Evolutionary conservation across 345 rosid genomes (phyloP), one percentile per base, ranked within the genome.

Genomic region (Pugionium dolabratum): DNA sequence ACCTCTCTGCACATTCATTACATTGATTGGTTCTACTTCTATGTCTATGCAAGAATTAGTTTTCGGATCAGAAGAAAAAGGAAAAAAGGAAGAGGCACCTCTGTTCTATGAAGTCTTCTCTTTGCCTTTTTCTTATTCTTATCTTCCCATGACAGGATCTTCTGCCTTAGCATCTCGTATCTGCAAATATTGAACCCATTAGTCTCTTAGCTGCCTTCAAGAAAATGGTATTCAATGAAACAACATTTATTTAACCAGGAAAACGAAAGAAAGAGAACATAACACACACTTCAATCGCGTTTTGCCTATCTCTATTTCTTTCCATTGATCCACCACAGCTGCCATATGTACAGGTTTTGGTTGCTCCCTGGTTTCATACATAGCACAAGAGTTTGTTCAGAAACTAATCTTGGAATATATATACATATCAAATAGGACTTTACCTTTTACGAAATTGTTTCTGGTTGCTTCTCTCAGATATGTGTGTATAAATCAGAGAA

Each of bases 131-230:
- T 56, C 75, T 56, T 87, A 75, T 80, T 89, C 62, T 77, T 70
- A 34, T 73, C 72, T 78, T 86, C 95, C 93, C 93, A 87, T 41
- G 69, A 45, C 49, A 44, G n/a, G 50, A 87, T 89, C 59, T 81
- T 76, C 28, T 74, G 70, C 2, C 64, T 74, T 59, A 78, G 10
- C 68, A 67, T 71, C 62, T 78, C 84, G 41, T 85, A 80, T 84
- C 98, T 89, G 85, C 55, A 59, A 63, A 59, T 48, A 58, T 2
- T 36, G 4, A 47, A 50, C 63, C 53, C 31, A 37, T 80, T 52
- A 57, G 61, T 1, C 63, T 63, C 48, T 42, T 68, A 66, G 5
- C 59, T 67, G 10, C 11, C 26, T 55, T 37, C 1, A 0, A 49
- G 8, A 33, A 42, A 45, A 59, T 25, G 25, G 0, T 35, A 27